Conservation (phyloP, 768 basidiomycete genomes). For the Tylopilus vinaceipallidus region DNA sequence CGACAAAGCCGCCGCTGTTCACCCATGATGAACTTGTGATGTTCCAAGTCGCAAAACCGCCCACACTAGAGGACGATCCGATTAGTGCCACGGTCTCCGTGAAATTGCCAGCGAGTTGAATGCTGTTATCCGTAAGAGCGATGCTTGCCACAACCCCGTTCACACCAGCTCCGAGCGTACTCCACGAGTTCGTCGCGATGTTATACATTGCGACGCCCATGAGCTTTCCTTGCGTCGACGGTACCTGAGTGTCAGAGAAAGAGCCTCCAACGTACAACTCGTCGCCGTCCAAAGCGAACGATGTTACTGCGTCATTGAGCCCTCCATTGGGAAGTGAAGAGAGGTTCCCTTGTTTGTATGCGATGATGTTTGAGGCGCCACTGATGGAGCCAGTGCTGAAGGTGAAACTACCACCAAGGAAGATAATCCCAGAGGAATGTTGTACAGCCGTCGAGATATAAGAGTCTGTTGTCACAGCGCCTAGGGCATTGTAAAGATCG, state of each 20-base stretch:
- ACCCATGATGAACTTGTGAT: constrained; percentile 60
- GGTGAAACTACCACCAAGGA: constrained; percentile 76
- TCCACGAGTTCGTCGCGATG: constrained; percentile 63
- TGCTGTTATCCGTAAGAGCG: constrained; percentile 42
- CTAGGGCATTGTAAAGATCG: constrained; percentile 60
- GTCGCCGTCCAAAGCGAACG: constrained; percentile 61
- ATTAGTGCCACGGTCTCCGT: constrained; percentile 42
- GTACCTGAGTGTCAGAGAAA: constrained; percentile 67
- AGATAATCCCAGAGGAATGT: constrained; percentile 63
- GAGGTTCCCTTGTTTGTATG: constrained; percentile 60
- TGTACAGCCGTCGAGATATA: constrained; percentile 57
- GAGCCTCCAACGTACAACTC: constrained; percentile 83
- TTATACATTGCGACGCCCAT: constrained; percentile 71
- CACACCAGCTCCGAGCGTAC: constrained; percentile 66
- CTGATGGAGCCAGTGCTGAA: constrained; percentile 54
- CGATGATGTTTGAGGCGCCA: constrained; percentile 68
- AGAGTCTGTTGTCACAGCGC: constrained; percentile 38
- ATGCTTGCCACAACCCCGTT: constrained; percentile 73
- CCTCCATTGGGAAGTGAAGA: constrained; percentile 59
- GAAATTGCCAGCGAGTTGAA: constrained; percentile 79
- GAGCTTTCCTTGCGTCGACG: constrained; percentile 52
- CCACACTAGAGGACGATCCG: constrained; percentile 36
- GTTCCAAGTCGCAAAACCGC: constrained; percentile 80
- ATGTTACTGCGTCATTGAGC: constrained; percentile 74
- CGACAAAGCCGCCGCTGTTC: constrained; percentile 70